phyloP scores from a whole-genome alignment of 2,329 filamentous ascomycete species.

The Teratosphaeria zuluensis region DNA sequence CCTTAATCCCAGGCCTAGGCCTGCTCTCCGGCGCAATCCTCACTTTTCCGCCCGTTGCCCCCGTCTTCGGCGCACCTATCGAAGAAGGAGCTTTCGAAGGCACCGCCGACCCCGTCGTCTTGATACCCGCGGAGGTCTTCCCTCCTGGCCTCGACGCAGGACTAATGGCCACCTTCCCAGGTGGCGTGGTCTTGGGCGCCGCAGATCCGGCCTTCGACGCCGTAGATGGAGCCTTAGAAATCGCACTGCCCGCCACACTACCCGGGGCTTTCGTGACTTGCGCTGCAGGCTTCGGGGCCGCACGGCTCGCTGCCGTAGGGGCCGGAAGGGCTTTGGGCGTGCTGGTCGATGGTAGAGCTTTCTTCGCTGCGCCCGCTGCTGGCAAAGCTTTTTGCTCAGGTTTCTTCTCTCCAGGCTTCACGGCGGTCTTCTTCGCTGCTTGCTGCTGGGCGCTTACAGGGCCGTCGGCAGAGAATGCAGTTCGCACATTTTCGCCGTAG shows the following conservation, averaged over 20 bases:
- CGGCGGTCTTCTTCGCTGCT: constrained; percentile 12
- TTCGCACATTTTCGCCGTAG: constrained; percentile 24
- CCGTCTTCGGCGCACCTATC: not conserved
- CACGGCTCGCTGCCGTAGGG: not conserved
- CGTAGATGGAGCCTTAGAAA: not conserved
- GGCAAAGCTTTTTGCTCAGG: not conserved
- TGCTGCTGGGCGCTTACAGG: constrained; percentile 13
- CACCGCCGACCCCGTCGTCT: not conserved
- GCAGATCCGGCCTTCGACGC: not conserved
- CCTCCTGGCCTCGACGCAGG: not conserved
- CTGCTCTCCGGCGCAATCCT: constrained; percentile 6
- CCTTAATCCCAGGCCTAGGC: constrained; percentile 7
- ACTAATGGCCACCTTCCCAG: not conserved
- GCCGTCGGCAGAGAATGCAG: constrained; percentile 23
- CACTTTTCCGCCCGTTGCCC: constrained; percentile 5
- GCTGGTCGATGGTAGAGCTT: not conserved
- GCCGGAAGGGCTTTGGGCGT: not conserved
- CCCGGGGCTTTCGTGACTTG: not conserved
- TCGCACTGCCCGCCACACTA: not conserved
- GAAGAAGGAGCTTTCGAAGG: not conserved
- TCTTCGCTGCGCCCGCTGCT: not conserved
- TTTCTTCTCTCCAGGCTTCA: not conserved
- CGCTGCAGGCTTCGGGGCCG: constrained; percentile 1
- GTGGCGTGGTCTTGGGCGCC: constrained; percentile 1
- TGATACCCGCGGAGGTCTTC: not conserved